Base-by-base conservation (phyloP, 2,329 filamentous ascomycete genomes). In the Colletotrichum simmondsii region DNA sequence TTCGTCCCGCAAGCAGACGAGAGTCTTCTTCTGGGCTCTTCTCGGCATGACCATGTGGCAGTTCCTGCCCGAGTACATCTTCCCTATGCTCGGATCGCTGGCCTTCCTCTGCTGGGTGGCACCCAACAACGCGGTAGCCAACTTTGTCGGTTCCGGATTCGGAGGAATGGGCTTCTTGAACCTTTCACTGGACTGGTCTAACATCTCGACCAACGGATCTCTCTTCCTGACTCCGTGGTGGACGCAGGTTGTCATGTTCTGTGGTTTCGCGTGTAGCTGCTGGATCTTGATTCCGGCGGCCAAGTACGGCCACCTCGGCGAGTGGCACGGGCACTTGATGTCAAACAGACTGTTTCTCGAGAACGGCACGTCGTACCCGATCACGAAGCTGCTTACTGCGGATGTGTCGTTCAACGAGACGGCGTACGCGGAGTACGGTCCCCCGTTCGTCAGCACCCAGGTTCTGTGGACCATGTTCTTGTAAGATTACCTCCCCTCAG, bases 31-130 rank as follows among this genome's bases (percentile, higher is more conserved):
- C 79, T 78, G 83, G 11, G 83, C 86, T 0, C 81, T 92, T 0
- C 71, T 86, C 0, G 89, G 83, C 4, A 83, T 91, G 65, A 86
- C 85, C 30, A 83, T 70, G 2, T 72, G 65, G 65, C 70, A 72
- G n/a, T 72, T 72, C 54, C 42, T 72, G 7, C 70, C 70, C 32
- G 70, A 70, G 46, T 72, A 64, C 28, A 54, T 70, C 6, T 72
- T 70, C 26, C 70, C 70, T 11, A 72, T 70, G 70, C 30, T 72
- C 19, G 65, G 70, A n/a, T 72, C 70, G 5, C 16, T 72, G n/a
- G 89, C 89, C 37, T 92, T 89, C 80, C 81, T 89, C 42, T 91
- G 89, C 61, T 92, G 85, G 84, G 88, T 91, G 71, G 88, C 87
- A 12, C 90, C 90, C 4, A 83, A 91, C 63, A 91, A 86, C 70